phyloP scores from a whole-genome alignment of 2,329 filamentous ascomycete genomes.

The Dothideomycetes sp. region DNA sequence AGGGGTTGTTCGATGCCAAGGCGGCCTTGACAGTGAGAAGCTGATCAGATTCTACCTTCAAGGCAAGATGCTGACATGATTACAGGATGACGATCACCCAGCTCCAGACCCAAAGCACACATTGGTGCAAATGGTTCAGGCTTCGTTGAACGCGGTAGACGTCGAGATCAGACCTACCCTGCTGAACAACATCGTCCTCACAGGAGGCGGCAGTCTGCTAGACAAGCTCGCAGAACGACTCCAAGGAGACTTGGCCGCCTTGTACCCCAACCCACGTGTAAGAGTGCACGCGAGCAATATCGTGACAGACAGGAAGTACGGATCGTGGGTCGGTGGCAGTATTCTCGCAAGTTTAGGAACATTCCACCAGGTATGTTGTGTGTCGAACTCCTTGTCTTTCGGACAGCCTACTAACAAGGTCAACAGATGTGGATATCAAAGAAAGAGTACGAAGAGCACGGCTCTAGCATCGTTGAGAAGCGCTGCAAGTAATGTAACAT shows the following conservation, averaged over 20 bases:
- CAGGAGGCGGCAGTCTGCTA: conserved; percentile 75
- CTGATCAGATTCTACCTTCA: not conserved
- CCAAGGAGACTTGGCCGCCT: conserved; percentile 68
- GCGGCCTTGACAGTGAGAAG: conserved; percentile 52
- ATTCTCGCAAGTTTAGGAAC: conserved; percentile 91
- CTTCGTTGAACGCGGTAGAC: conserved; percentile 70
- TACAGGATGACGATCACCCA: conserved; percentile 37
- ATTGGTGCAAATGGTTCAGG: conserved; percentile 72
- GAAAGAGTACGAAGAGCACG: conserved; percentile 97
- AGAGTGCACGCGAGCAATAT: conserved; percentile 81
- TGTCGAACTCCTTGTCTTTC: not conserved
- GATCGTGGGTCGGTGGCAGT: conserved; percentile 91
- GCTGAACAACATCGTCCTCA: conserved; percentile 84
- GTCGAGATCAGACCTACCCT: conserved; percentile 78
- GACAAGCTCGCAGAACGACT: conserved; percentile 89
- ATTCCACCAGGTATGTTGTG: conserved; percentile 62
- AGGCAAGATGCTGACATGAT: conserved; percentile 1
- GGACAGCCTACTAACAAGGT: conserved; percentile 3
- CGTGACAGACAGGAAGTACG: conserved; percentile 81
- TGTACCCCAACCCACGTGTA: conserved; percentile 79
- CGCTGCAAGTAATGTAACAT: conserved; percentile 62
- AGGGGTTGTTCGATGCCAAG: conserved; percentile 84
- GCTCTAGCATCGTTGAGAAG: conserved; percentile 84
- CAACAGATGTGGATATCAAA: conserved; percentile 82
- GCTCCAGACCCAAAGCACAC: conserved; percentile 58